Evolutionary conservation across 1,284 basidiomycete species (phyloP).

Genomic region (Austroboletus niveus): DNA sequence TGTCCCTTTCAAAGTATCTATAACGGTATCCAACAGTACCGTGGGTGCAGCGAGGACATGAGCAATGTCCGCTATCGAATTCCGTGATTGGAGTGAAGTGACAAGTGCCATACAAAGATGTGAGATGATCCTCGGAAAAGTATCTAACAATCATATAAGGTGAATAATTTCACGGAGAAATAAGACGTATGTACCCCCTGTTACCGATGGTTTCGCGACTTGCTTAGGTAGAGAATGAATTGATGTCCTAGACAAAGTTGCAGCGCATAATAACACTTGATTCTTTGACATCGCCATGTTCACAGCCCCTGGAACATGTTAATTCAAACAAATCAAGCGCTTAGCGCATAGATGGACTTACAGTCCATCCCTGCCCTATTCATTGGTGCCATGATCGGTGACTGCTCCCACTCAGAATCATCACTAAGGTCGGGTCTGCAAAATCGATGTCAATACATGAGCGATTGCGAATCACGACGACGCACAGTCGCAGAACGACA

Average conservation of each 20-base stretch:
- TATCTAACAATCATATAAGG: conserved; percentile 13
- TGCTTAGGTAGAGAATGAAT: conserved; percentile 50
- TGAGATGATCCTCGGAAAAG: conserved; percentile 14
- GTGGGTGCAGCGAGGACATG: conserved; percentile 47
- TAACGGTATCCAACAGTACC: conserved; percentile 38
- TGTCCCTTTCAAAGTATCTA: conserved; percentile 43
- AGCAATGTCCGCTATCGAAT: conserved; percentile 52
- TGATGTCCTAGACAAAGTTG: conserved; percentile 44
- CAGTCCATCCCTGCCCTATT: conserved; percentile 47
- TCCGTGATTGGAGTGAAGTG: conserved; percentile 44
- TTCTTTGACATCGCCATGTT: conserved; percentile 56
- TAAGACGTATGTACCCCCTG: conserved; percentile 18
- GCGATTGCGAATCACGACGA: not conserved
- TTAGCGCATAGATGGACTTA: conserved; percentile 30
- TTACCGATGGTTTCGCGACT: conserved; percentile 15
- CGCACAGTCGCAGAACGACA: conserved; percentile 54
- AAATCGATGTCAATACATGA: conserved; percentile 1
- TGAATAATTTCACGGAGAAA: conserved; percentile 6
- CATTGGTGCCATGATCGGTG: conserved; percentile 42
- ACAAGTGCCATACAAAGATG: conserved; percentile 39
- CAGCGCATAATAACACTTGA: conserved; percentile 47
- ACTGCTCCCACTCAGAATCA: conserved; percentile 50
- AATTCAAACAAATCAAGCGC: conserved; percentile 1
- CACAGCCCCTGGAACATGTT: conserved; percentile 43
- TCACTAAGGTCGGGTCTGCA: conserved; percentile 53